These are phyloP conservation scores for Cladosporium phlei DNA, from an alignment of 2,329 filamentous ascomycete genomes.

Conservation along the genomic window DNA sequence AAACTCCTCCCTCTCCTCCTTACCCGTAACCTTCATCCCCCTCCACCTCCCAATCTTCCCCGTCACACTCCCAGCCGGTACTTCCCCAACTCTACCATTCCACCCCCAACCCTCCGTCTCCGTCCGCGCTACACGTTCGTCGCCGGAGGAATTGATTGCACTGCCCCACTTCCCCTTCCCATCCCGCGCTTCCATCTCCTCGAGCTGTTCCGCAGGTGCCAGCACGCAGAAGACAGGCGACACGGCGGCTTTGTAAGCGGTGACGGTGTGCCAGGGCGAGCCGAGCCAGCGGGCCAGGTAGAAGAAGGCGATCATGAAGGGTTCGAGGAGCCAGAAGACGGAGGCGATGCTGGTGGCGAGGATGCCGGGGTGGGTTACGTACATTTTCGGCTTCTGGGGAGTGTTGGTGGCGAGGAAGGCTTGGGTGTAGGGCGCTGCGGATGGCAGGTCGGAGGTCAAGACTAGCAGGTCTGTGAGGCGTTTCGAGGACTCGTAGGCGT, in stretches of 20 bases:
- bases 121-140: slow-evolving; percentile 64
- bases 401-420: slow-evolving; percentile 42
- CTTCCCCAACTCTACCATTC: slow-evolving; percentile 52
- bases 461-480: slow-evolving; percentile 77
- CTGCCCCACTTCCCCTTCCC: slow-evolving; percentile 80
- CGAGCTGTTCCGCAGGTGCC: slow-evolving; percentile 57
- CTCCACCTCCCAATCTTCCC: slow-evolving; percentile 54
- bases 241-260: slow-evolving; percentile 70
- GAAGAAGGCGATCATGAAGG: slow-evolving; percentile 63
- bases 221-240: slow-evolving; percentile 76
- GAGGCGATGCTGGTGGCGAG: slow-evolving; percentile 78
- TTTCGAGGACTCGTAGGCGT: slow-evolving; percentile 82
- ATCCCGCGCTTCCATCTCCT: slow-evolving; percentile 47
- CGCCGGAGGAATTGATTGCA: slow-evolving; percentile 55
- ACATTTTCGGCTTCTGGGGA: slow-evolving; percentile 49
- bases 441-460: slow-evolving; percentile 66
- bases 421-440: slow-evolving; percentile 53
- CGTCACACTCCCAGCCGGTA: slow-evolving; percentile 32
- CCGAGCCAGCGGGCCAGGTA: slow-evolving; percentile 71
- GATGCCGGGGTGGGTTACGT: slow-evolving; percentile 81
- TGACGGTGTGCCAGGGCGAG: slow-evolving; percentile 79
- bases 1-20: slow-evolving; percentile 64
- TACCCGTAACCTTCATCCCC: slow-evolving; percentile 55
- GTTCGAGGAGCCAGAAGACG: slow-evolving; percentile 64
- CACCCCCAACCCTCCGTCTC: slow-evolving; percentile 83